A percentile compares a stretch with the other conserved stretches of the same genome.
These are phyloP conservation scores for Eucalyptus regnans DNA, from an alignment of 345 rosid genomes.

Conservation along the genomic window DNA sequence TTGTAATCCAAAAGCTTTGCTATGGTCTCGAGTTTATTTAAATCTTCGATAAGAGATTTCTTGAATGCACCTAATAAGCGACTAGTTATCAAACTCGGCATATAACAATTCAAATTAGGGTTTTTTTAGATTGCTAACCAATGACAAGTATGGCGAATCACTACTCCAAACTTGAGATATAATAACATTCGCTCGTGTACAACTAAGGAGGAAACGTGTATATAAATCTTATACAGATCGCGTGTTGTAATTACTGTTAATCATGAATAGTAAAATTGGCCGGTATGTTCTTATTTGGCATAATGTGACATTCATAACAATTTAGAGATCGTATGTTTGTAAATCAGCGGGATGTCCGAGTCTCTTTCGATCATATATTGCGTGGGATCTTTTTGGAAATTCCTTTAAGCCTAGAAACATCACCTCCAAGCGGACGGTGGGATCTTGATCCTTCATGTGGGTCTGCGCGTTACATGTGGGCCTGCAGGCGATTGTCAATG, in stretches of 20 bases:
- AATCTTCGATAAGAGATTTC: neutral
- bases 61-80: neutral
- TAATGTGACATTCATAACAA: neutral
- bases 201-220: too few species aligned
- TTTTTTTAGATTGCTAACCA: neutral
- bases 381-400: too few species aligned
- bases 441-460: neutral
- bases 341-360: too few species aligned
- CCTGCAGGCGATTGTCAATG: neutral
- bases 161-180: neutral
- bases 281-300: neutral
- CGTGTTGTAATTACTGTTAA: neutral
- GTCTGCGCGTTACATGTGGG: neutral
- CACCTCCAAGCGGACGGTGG: neutral
- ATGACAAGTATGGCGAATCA: neutral
- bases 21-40: neutral
- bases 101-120: neutral
- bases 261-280: neutral
- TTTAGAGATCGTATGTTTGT: neutral
- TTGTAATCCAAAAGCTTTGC: neutral
- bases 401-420: neutral
- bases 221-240: neutral
- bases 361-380: too few species aligned
- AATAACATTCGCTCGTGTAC: neutral
- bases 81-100: fast-evolving